Evolutionary conservation across 1,139 yeast species (phyloP), one percentile per base, ranked within the genome.

Genomic region (Magnusiomyces suaveolens): DNA sequence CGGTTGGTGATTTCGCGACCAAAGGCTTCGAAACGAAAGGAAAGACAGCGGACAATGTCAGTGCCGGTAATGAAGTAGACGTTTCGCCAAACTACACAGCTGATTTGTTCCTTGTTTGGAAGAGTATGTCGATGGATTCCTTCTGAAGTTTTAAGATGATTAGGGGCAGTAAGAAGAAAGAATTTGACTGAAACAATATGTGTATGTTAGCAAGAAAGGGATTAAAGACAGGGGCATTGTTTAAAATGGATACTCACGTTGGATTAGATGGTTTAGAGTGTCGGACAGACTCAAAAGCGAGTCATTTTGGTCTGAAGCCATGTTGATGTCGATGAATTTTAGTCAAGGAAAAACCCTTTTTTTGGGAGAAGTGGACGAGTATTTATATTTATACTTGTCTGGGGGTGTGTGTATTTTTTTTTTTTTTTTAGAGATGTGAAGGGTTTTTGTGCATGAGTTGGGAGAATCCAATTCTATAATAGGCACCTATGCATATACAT

Each of bases 21-120:
- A 72, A 92, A 87, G 62, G 89, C 92, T 63, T 84, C 84, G 72
- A 92, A 87, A 61, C 94, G 82, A 69, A 87, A 92, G 26, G 90
- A 86, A 53, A 94, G 81, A 67, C 96, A 87, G 57, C 96, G 80
- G 46, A 92, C 96, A 56, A 92, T 90, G 72, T 92, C 98, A 0
- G 97, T 92, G 4, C 98, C 98, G 0, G 97, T 90, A 52, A 92
- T 80, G 69, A 87, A 89, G 67, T 86, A 92, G 21, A 90, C 75
- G 66, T 87, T 87, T 63, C 88, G 87, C 97, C 97, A 92, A 63
- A 78, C 85, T 1, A 92, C 90, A 70, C 98, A 92, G 55, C 92
- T 82, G 10, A 92, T 94, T 63, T 84, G 85, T 69, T 90, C 97
- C 60, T 87, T 95, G 59, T 84, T 86, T 61, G 89, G 90, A 53